Evolutionary conservation across 2,329 filamentous ascomycete genomes (phyloP).

Genomic region (Rhytidhysteron rufulum): DNA sequence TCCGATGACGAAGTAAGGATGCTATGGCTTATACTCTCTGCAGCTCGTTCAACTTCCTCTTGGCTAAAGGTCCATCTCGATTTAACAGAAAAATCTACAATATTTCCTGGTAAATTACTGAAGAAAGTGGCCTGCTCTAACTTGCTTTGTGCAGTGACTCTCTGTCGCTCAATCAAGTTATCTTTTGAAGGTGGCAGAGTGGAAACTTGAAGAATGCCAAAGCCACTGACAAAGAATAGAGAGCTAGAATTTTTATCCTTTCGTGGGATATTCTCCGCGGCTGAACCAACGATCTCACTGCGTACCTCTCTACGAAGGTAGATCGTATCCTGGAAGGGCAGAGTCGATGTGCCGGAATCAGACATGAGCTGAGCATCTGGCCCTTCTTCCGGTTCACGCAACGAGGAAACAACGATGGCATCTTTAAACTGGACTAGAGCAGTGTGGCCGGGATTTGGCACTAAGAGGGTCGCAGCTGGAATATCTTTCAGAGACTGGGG

Average conservation of each 20-base stretch:
- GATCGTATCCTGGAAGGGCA: slow-evolving; percentile 80
- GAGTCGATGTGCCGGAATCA: slow-evolving; percentile 23
- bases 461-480: slow-evolving; percentile 55
- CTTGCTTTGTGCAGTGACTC: slow-evolving; percentile 79
- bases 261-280: slow-evolving; percentile 42
- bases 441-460: slow-evolving; percentile 74
- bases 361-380: slow-evolving; percentile 70
- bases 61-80: slow-evolving; percentile 63
- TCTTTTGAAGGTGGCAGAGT: slow-evolving; percentile 58
- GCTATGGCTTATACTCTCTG: slow-evolving; percentile 72
- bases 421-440: slow-evolving; percentile 79
- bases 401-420: slow-evolving; percentile 72
- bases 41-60: slow-evolving; percentile 71
- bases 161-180: slow-evolving; percentile 33
- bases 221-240: slow-evolving; percentile 54
- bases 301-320: slow-evolving; percentile 61
- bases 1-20: slow-evolving; percentile 74
- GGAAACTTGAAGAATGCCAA: slow-evolving; percentile 55
- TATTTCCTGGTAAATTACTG: slow-evolving; percentile 74
- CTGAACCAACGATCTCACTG: slow-evolving; percentile 49
- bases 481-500: slow-evolving; percentile 31
- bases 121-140: slow-evolving; percentile 95
- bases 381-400: slow-evolving; percentile 63
- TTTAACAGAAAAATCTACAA: slow-evolving; percentile 76
- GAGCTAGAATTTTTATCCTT: slow-evolving; percentile 39